Evolutionary conservation across 2,329 filamentous ascomycete species (phyloP).

Genomic region (Emydomyces testavorans): DNA sequence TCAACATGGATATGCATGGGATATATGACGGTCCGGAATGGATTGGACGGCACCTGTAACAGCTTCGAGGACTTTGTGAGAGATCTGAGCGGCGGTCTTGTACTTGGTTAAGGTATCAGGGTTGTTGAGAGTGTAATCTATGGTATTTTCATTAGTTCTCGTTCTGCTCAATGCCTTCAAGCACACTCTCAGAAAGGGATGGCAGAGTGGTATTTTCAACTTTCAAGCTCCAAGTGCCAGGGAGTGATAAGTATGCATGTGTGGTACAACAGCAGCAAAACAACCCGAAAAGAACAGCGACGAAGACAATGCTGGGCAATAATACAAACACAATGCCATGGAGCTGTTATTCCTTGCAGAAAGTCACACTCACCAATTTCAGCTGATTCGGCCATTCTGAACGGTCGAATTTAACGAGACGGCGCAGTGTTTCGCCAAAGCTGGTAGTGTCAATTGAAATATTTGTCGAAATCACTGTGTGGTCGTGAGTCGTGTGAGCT

Average conservation of each 20-base stretch:
- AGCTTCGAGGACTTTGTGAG: slow-evolving; percentile 84
- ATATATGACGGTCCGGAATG: neutral
- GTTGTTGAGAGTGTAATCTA: slow-evolving; percentile 83
- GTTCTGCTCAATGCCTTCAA: neutral
- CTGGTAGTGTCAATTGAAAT: slow-evolving; percentile 3
- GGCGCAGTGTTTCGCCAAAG: slow-evolving; percentile 7
- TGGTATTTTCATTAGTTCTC: neutral
- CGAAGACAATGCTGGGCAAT: neutral
- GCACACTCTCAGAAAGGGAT: too few relatives aligned
- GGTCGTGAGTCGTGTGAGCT: slow-evolving; percentile 10
- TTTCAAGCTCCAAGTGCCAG: too few relatives aligned
- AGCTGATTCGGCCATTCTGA: slow-evolving; percentile 17
- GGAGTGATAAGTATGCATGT: too few relatives aligned
- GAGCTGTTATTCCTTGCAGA: too few relatives aligned
- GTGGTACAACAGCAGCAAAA: too few relatives aligned
- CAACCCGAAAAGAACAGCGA: too few relatives aligned
- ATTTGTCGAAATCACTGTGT: neutral
- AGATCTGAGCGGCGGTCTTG: slow-evolving; percentile 91
- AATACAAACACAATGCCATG: neutral
- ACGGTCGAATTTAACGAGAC: neutral
- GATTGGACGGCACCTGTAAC: slow-evolving; percentile 47
- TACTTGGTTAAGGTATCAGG: slow-evolving; percentile 97
- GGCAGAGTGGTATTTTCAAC: too few relatives aligned
- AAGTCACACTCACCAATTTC: slow-evolving; percentile 17
- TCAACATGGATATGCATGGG: neutral